Percentiles rank a stretch among this genome's conserved stretches.
Conservation (phyloP, 495 filamentous ascomycete genomes). For the Aspergillus incahuasiensis region DNA sequence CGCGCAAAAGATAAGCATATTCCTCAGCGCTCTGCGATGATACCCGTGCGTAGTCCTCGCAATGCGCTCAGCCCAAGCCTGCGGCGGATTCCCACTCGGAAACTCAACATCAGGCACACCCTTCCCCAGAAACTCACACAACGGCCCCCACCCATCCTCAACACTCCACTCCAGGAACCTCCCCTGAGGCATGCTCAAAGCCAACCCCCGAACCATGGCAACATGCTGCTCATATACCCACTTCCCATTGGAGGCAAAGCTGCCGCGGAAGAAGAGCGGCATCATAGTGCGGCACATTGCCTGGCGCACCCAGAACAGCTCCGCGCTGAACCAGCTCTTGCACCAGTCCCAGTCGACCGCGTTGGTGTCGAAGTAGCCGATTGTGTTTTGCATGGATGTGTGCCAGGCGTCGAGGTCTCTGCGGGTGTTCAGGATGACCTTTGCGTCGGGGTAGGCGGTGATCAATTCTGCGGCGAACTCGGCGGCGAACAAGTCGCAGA, state of each 20-base stretch:
- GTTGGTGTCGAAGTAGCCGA: slow-evolving; percentile 13
- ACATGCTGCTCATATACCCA: slow-evolving; percentile 10
- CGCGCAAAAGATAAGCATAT: slow-evolving; percentile 11
- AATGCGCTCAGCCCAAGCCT: slow-evolving; percentile 19
- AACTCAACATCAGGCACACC: not conserved
- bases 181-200: slow-evolving; percentile 17
- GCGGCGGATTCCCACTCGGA: slow-evolving; percentile 9
- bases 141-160: slow-evolving; percentile 43
- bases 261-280: slow-evolving; percentile 11
- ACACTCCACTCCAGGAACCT: slow-evolving; percentile 38
- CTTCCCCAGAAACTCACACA: slow-evolving; percentile 26
- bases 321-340: slow-evolving; percentile 10
- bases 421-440: slow-evolving; percentile 49
- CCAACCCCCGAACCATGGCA: slow-evolving; percentile 14
- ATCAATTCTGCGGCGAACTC: slow-evolving; percentile 49
- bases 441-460: slow-evolving; percentile 37
- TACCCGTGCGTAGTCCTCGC: slow-evolving; percentile 13
- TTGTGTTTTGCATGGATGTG: slow-evolving; percentile 11
- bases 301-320: slow-evolving; percentile 12
- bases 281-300: slow-evolving; percentile 4
- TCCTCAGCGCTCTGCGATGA: slow-evolving; percentile 14
- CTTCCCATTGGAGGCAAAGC: slow-evolving; percentile 5
- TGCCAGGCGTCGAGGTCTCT: slow-evolving; percentile 40
- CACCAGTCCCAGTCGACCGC: slow-evolving; percentile 8
- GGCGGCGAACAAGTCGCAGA: slow-evolving; percentile 51